phyloP scores from a whole-genome alignment of 2,329 filamentous ascomycete species.

The Claviceps citrina region DNA sequence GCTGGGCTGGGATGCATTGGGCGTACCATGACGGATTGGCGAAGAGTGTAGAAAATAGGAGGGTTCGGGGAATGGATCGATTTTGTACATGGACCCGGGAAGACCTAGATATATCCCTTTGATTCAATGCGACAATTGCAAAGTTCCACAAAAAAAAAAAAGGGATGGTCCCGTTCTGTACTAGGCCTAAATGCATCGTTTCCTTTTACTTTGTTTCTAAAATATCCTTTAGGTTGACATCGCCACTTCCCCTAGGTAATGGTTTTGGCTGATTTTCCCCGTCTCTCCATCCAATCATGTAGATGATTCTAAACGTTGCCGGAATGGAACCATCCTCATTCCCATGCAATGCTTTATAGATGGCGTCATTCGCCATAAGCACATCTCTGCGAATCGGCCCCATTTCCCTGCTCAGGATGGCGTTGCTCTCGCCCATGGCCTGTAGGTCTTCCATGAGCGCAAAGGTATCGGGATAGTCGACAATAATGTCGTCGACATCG shows the following conservation, averaged over 20 bases:
- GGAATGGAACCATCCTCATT: constrained; percentile 64
- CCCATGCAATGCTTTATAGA: constrained; percentile 77
- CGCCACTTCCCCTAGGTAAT: constrained; percentile 65
- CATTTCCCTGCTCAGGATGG: constrained; percentile 70
- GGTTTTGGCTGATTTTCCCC: constrained; percentile 65
- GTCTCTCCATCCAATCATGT: constrained; percentile 98
- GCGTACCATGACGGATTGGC: constrained; percentile 89
- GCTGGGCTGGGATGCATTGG: constrained; percentile 83
- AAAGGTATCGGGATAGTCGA: constrained; percentile 83
- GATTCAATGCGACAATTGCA: neutral
- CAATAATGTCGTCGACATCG: constrained; percentile 91
- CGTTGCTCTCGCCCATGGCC: constrained; percentile 91
- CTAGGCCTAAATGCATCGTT: neutral
- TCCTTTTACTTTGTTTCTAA: constrained; percentile 29
- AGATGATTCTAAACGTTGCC: constrained; percentile 88
- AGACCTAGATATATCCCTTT: neutral
- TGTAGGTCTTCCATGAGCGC: constrained; percentile 87
- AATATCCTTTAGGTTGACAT: constrained; percentile 80
- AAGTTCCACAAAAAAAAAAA: neutral
- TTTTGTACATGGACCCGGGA: neutral
- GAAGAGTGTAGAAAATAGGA: constrained; percentile 39
- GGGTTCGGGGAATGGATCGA: neutral
- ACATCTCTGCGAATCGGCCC: constrained; percentile 68
- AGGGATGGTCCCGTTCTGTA: neutral
- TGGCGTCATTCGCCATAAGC: constrained; percentile 70